These are phyloP conservation scores for Castanea mollissima DNA, from an alignment of 306 rosid genomes.

Conservation along the genomic window DNA sequence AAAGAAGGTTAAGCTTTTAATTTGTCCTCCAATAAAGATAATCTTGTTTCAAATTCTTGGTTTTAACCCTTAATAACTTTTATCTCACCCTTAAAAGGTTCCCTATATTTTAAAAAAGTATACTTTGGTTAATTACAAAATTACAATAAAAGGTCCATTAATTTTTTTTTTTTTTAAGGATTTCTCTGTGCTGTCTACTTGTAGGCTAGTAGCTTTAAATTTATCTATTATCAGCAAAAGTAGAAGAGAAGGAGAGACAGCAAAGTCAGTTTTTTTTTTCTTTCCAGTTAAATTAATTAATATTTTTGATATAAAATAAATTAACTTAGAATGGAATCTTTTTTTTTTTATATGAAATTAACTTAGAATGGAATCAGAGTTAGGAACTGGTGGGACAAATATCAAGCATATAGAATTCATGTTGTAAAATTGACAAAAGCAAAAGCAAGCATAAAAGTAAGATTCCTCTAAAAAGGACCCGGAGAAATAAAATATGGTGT, in stretches of 20 bases:
- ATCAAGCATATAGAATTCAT: slow-evolving; percentile 5
- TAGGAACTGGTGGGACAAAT: not conserved
- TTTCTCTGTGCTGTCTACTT: too few species aligned
- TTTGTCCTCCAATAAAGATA: slow-evolving; percentile 41
- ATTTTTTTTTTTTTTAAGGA: too few species aligned
- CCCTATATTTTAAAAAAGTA: not conserved
- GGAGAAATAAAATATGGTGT: not conserved
- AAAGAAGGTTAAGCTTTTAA: slow-evolving; percentile 45
- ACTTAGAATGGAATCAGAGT: not conserved
- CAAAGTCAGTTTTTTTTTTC: too few species aligned
- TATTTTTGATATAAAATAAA: not conserved
- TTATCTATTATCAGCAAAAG: too few species aligned
- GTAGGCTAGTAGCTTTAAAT: too few species aligned
- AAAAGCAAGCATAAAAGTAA: slow-evolving; percentile 20
- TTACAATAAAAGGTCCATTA: too few species aligned
- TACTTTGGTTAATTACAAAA: not conserved
- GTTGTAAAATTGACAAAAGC: not conserved
- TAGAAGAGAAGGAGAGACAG: too few species aligned
- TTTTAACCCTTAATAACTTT: not conserved
- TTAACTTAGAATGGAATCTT: not conserved
- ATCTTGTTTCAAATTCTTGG: slow-evolving; percentile 31
- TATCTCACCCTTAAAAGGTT: not conserved
- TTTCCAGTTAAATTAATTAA: not conserved
- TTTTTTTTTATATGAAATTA: not conserved
- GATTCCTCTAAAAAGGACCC: slow-evolving; percentile 33